phyloP scores from a whole-genome alignment of 2,329 filamentous ascomycete species.

The Bimuria novae-zelandiae region DNA sequence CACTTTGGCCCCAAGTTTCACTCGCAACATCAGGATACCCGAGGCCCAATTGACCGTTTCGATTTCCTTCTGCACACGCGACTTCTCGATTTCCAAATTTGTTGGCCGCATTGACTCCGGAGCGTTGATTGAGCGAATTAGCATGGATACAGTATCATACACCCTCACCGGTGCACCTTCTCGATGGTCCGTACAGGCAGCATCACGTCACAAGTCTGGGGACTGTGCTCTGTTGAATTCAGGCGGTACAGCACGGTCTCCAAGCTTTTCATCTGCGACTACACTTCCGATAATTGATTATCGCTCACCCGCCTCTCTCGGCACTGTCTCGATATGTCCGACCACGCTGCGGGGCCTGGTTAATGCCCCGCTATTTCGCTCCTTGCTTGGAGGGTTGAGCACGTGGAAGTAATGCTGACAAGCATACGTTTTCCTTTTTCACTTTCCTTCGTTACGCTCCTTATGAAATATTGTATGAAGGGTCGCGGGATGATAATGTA shows the following conservation, averaged over 20 bases:
- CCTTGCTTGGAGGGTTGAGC: conserved; percentile 1
- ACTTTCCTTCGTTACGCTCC: conserved; percentile 20
- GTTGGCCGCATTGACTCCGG: conserved; percentile 3
- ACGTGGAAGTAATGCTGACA: conserved; percentile 23
- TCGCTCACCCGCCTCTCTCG: background rate
- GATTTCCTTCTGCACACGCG: conserved; percentile 13
- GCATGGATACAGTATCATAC: conserved; percentile 24
- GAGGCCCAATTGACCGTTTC: conserved; percentile 10
- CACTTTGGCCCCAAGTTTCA: conserved; percentile 10
- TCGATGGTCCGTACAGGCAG: conserved; percentile 17
- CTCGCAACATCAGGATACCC: conserved; percentile 19
- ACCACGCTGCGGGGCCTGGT: conserved; percentile 9
- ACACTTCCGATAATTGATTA: background rate
- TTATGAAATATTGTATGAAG: conserved; percentile 4
- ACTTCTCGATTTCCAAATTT: conserved; percentile 10
- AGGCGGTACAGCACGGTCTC: background rate
- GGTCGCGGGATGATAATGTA: conserved; percentile 6
- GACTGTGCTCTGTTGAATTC: background rate
- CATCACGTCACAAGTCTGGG: background rate
- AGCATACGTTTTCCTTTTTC: conserved; percentile 14
- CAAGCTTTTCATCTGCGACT: background rate
- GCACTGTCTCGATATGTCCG: conserved; percentile 2
- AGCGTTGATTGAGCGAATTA: conserved; percentile 22
- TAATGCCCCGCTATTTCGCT: conserved; percentile 24
- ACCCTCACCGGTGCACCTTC: conserved; percentile 23